Evolutionary conservation across 805 yeast genomes (phyloP).

Genomic region (Suhomyces sp.): DNA sequence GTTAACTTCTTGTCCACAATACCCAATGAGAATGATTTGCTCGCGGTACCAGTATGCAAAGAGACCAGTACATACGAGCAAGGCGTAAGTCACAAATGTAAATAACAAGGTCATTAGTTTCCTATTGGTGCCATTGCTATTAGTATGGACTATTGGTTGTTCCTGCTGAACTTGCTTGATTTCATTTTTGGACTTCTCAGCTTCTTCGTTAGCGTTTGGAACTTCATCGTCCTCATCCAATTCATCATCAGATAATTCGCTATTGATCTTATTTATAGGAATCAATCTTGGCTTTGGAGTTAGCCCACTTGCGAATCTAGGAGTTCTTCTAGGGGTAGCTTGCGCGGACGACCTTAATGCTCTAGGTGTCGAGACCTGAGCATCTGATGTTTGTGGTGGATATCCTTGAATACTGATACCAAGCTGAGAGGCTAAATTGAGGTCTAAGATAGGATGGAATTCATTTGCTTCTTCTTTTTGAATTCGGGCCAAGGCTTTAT

Average conservation of each 20-base stretch:
- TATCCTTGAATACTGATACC: slow-evolving; percentile 24
- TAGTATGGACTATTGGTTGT: background rate
- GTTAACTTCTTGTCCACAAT: slow-evolving; percentile 65
- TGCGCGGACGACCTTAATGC: slow-evolving; percentile 10
- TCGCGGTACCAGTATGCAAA: slow-evolving; percentile 63
- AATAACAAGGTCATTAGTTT: slow-evolving; percentile 4
- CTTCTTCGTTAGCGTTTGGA: slow-evolving; percentile 4
- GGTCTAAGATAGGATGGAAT: slow-evolving; percentile 8
- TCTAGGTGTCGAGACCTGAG: slow-evolving; percentile 7
- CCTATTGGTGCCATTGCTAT: background rate
- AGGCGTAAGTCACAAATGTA: background rate
- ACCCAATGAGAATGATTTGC: slow-evolving; percentile 63
- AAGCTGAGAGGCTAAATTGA: slow-evolving; percentile 36
- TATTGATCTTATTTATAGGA: slow-evolving; percentile 10
- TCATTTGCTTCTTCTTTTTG: slow-evolving; percentile 9
- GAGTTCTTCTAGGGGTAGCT: slow-evolving; percentile 10
- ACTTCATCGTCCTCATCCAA: slow-evolving; percentile 11
- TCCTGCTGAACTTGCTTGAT: background rate
- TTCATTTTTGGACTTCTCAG: background rate
- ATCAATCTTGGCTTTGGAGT: slow-evolving; percentile 15
- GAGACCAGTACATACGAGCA: slow-evolving; percentile 34
- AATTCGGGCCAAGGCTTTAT: slow-evolving; percentile 19
- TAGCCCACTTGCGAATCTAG: slow-evolving; percentile 2
- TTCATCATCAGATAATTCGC: slow-evolving; percentile 14
- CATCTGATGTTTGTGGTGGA: slow-evolving; percentile 9